Percentiles rank a stretch among this genome's conserved stretches.
Evolutionary conservation across 108 stramenopile species (phyloP).

Genomic region (Skeletonema marinoi): DNA sequence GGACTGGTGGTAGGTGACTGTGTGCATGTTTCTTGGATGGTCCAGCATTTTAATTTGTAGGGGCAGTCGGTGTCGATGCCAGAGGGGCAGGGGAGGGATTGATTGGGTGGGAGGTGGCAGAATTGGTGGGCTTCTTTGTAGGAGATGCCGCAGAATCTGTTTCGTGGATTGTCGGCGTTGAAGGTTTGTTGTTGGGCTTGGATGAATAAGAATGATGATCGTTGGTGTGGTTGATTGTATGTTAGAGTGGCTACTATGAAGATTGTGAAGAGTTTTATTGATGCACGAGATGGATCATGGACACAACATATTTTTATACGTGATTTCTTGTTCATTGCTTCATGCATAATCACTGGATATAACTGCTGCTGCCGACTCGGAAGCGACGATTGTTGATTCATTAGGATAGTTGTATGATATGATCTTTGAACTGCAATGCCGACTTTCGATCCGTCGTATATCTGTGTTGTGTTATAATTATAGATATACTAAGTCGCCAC

Average conservation of each 20-base stretch:
- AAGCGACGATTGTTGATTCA: too few relatives aligned
- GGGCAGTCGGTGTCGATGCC: conserved; percentile 25
- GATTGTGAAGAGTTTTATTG: neutral
- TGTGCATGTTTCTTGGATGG: conserved; percentile 18
- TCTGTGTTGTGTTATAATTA: too few relatives aligned
- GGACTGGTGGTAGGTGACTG: conserved; percentile 18
- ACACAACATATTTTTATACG: too few relatives aligned
- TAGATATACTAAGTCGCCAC: too few relatives aligned
- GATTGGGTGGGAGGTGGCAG: conserved; percentile 26
- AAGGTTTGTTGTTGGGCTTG: neutral
- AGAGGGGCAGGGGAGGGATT: conserved; percentile 30
- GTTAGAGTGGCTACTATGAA: neutral
- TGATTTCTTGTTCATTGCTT: too few relatives aligned
- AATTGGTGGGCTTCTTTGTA: conserved; percentile 27
- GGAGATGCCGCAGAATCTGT: conserved; percentile 32
- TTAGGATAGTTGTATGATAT: too few relatives aligned
- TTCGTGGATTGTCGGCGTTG: conserved; percentile 15
- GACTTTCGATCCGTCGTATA: too few relatives aligned
- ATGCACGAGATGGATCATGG: neutral
- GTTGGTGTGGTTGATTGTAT: too few relatives aligned
- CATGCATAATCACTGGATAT: too few relatives aligned
- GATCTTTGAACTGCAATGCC: too few relatives aligned
- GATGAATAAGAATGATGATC: neutral
- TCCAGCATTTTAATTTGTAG: conserved; percentile 31
- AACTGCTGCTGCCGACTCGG: too few relatives aligned